These are phyloP conservation scores for Leishmania major DNA, from an alignment of 208 protist genomes.

Conservation along the genomic window DNA sequence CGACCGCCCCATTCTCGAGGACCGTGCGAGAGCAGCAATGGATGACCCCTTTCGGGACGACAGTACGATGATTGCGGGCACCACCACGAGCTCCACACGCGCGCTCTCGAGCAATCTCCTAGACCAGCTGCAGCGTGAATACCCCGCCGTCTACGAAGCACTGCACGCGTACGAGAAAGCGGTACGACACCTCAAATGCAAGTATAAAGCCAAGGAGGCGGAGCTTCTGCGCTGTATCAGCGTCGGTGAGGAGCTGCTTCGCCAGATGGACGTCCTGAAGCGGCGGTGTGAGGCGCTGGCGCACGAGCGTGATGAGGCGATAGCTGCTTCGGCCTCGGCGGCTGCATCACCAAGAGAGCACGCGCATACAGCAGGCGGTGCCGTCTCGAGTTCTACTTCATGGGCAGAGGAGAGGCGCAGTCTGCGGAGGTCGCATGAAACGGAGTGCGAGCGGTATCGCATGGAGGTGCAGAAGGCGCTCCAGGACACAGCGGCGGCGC, in stretches of 20 bases:
- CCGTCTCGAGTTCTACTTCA: neutral
- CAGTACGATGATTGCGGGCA: neutral
- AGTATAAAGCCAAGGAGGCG: slow-evolving; percentile 60
- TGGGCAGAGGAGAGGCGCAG: slow-evolving; percentile 15
- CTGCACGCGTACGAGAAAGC: slow-evolving; percentile 41
- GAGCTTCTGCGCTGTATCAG: slow-evolving; percentile 79
- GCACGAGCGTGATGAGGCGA: slow-evolving; percentile 51
- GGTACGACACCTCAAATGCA: slow-evolving; percentile 46
- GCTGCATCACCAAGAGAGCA: slow-evolving; percentile 1
- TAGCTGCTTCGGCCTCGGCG: slow-evolving; percentile 13
- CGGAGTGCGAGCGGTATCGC: slow-evolving; percentile 25
- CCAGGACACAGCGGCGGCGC: slow-evolving; percentile 4
- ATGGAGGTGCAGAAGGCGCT: slow-evolving; percentile 27
- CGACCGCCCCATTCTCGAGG: neutral
- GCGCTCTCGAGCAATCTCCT: slow-evolving; percentile 20
- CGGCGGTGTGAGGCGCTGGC: slow-evolving; percentile 48
- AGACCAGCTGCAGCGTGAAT: slow-evolving; percentile 15
- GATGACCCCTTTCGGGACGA: neutral
- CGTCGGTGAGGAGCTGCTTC: slow-evolving; percentile 77
- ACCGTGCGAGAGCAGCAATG: neutral
- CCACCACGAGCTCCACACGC: neutral
- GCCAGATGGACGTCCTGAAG: slow-evolving; percentile 64
- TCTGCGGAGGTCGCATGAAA: slow-evolving; percentile 11
- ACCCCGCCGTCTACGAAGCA: slow-evolving; percentile 30
- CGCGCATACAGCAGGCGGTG: neutral